These are phyloP conservation scores for Cyanidioschyzon merolae DNA, from an alignment of 23 red algal genomes.

Conservation along the genomic window DNA sequence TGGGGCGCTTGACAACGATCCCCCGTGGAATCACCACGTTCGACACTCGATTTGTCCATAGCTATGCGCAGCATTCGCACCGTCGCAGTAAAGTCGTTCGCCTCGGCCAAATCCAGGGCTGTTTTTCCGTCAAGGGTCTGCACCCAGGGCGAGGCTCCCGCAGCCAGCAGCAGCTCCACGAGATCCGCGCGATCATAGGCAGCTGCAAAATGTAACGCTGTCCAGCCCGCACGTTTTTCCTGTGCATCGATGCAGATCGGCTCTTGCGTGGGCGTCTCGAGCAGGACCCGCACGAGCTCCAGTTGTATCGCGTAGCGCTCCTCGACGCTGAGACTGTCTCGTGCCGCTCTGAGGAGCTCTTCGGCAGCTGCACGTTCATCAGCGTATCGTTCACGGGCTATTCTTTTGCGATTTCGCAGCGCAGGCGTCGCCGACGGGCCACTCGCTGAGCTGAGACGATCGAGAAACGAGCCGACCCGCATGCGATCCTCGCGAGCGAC, in stretches of 20 bases:
- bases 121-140: not conserved
- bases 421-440: not conserved
- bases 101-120: not conserved
- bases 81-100: not conserved
- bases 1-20: no score
- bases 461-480: conserved; percentile 10
- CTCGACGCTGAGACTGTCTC: not conserved
- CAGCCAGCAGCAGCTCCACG: not conserved
- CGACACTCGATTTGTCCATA: not conserved
- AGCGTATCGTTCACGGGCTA: not conserved
- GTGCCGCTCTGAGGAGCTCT: not conserved
- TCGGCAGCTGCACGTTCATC: not conserved
- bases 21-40: not conserved
- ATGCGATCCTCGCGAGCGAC: conserved; percentile 12
- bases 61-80: not conserved
- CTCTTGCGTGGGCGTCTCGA: not conserved
- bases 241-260: not conserved
- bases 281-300: not conserved
- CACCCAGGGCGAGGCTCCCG: not conserved
- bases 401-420: not conserved
- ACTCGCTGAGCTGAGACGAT: not conserved
- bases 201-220: conserved; percentile 3
- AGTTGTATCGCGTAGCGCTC: not conserved
- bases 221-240: conserved; percentile 4
- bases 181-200: conserved; percentile 14